Evolutionary conservation across 768 basidiomycete genomes (phyloP), one percentile per base, ranked within the genome.

Genomic region (Lactarius trivialis): DNA sequence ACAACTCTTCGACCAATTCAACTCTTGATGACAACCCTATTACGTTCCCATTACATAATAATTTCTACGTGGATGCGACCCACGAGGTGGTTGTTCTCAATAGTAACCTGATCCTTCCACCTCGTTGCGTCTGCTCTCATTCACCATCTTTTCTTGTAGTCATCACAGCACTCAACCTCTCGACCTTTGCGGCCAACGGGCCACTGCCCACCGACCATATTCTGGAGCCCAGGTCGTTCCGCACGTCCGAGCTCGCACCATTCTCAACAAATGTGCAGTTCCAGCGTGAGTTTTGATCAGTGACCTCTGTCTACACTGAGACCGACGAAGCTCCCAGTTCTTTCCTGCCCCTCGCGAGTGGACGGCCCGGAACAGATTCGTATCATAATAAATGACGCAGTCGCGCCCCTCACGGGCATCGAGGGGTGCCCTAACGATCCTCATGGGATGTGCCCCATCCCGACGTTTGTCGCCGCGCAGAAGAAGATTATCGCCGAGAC

Each of bases 41-140:
- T 19, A 88, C 83, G 0, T 91, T 89, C 81, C 89, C 89, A 7
- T 77, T 92, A 1, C 74, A 80, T 28, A 82, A 91, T 58, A 81
- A 77, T 58, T 71, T 95, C 34, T 95, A 93, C 62, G 91, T 93
- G 7, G 93, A 96, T 70, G 91, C 91, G 7, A 91, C 89, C 2
- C 94, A 95, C 60, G 93, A 96, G 68, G 90, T 92, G n/a, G 89
- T 94, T 41, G 84, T 94, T 0, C 74, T 93, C n/a, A 88, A 93
- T 68, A 82, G 89, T 89, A 64, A 21, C n/a, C n/a, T 82, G 74
- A 2, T 58, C 49, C 51, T 11, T 57, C 54, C 43, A 30, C 21
- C 48, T n/a, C 59, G n/a, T n/a, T 24, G 12, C 0, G 11, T 24
- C 21, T 24, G 12, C 12, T 68, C 39, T 63, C 12, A 26, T 33